Percentiles rank a stretch among this genome's conserved stretches.
Conservation (phyloP, 2,329 filamentous ascomycete species). For the Chrysoporthe austroafricana region DNA sequence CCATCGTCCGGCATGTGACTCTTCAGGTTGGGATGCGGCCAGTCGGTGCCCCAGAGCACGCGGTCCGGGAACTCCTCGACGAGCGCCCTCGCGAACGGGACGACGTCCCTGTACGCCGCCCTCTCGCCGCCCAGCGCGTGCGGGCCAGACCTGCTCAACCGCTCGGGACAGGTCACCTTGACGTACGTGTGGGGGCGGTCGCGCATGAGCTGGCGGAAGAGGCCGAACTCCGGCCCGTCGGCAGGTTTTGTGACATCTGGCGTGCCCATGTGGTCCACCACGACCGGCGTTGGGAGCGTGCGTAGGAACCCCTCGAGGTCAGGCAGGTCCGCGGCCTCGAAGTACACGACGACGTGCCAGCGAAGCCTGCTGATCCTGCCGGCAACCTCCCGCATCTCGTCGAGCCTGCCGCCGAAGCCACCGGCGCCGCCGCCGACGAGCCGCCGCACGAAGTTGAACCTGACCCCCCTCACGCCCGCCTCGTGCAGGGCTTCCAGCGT, state of each 20-base stretch:
- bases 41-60: slow-evolving; percentile 3
- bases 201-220: background rate
- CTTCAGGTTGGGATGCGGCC: slow-evolving; percentile 8
- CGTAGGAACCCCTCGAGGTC: background rate
- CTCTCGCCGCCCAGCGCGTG: background rate
- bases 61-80: background rate
- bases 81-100: background rate
- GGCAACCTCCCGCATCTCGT: slow-evolving; percentile 1
- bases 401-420: background rate
- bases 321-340: slow-evolving; percentile 3
- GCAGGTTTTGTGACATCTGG: background rate
- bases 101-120: background rate
- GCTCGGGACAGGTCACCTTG: slow-evolving; percentile 8
- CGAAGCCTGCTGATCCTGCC: slow-evolving; percentile 1
- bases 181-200: background rate
- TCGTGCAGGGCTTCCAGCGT: background rate
- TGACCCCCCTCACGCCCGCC: background rate
- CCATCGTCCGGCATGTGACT: slow-evolving; percentile 1
- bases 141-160: slow-evolving; percentile 2
- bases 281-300: background rate
- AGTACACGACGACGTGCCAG: slow-evolving; percentile 9
- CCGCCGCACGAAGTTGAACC: slow-evolving; percentile 9
- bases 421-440: background rate
- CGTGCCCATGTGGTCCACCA: slow-evolving; percentile 8
- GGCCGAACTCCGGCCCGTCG: background rate